A percentile compares a stretch with the other conserved stretches of the same genome.
phyloP scores from a whole-genome alignment of 257 asterid species.

The Galeopsis tetrahit region DNA sequence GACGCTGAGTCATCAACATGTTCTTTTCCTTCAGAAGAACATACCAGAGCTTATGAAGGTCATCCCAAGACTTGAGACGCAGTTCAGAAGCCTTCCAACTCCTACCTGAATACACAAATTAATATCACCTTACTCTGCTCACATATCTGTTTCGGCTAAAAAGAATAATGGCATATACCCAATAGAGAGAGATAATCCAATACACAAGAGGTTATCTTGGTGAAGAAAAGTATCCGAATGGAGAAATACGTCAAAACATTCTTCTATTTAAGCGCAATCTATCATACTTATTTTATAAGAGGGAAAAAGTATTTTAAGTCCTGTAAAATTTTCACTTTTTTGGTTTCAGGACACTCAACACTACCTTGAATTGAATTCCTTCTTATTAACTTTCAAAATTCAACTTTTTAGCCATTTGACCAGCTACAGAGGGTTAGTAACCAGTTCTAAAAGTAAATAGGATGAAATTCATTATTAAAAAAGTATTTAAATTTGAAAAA shows the following conservation, averaged over 20 bases:
- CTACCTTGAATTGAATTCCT: no score
- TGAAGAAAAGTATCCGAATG: background rate
- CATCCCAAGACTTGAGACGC: constrained; percentile 98
- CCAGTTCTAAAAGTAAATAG: no score
- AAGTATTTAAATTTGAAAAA: no score
- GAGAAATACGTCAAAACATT: constrained; percentile 13
- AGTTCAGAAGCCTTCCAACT: constrained; percentile 96
- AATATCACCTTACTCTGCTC: constrained; percentile 1
- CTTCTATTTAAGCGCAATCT: constrained; percentile 10
- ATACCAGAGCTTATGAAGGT: constrained; percentile 91
- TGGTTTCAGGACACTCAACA: no score
- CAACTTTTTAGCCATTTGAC: no score
- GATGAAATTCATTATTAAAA: no score
- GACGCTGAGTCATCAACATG: constrained; percentile 93
- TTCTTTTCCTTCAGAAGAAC: constrained; percentile 89
- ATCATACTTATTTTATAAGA: no score
- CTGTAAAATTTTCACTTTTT: no score
- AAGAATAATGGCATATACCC: constrained; percentile 1
- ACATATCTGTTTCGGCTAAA: constrained; percentile 6
- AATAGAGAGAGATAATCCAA: background rate
- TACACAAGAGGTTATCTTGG: constrained; percentile 11
- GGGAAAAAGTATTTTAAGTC: no score
- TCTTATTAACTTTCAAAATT: no score
- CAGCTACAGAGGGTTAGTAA: no score
- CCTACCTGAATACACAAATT: constrained; percentile 57